These are phyloP conservation scores for Adenanthera pavonina DNA, from an alignment of 306 rosid genomes.

Conservation along the genomic window DNA sequence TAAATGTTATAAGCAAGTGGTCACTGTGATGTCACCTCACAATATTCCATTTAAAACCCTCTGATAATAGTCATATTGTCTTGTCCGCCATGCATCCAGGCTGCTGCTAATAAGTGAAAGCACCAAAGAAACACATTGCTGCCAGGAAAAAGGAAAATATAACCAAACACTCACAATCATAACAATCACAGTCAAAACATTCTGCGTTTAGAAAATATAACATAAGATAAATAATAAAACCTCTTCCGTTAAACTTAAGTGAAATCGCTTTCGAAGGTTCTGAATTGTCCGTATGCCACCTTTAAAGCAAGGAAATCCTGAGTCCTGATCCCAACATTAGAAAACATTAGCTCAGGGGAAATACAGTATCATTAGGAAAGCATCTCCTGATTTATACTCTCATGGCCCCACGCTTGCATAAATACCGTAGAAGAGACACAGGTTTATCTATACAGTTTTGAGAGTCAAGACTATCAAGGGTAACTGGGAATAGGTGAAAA, in stretches of 20 bases:
- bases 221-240: slow-evolving; percentile 49
- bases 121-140: slow-evolving; percentile 99
- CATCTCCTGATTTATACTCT: slow-evolving; percentile 19
- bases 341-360: slow-evolving; percentile 37
- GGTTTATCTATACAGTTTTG: background rate
- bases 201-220: background rate
- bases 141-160: slow-evolving; percentile 33
- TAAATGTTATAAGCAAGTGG: slow-evolving; percentile 45
- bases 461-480: slow-evolving; percentile 9
- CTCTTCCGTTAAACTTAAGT: slow-evolving; percentile 96
- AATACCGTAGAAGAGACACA: background rate
- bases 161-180: slow-evolving; percentile 34
- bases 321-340: slow-evolving; percentile 69
- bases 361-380: slow-evolving; percentile 6
- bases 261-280: slow-evolving; percentile 93
- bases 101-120: slow-evolving; percentile 97
- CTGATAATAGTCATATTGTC: slow-evolving; percentile 99
- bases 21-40: slow-evolving; percentile 54
- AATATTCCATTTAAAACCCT: slow-evolving; percentile 95
- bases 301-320: slow-evolving; percentile 97
- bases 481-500: slow-evolving; percentile 24
- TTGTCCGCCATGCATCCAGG: slow-evolving; percentile 99
- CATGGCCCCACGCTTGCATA: background rate
- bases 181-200: slow-evolving; percentile 34
- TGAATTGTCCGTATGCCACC: slow-evolving; percentile 97